phyloP scores from a whole-genome alignment of 768 basidiomycete species.

The Collybia mongolica region DNA sequence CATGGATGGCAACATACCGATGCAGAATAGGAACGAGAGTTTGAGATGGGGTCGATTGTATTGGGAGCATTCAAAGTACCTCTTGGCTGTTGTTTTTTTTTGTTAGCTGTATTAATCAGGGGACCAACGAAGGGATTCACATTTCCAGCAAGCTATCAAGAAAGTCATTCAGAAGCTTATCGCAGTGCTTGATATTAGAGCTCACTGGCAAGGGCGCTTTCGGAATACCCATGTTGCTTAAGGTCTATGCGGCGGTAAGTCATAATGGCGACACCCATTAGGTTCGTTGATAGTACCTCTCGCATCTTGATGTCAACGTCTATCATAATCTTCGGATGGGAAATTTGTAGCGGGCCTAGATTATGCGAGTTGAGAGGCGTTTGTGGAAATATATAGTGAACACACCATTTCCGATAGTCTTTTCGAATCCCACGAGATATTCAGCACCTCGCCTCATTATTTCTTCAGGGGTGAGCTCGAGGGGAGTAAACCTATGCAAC shows the following conservation, averaged over 20 bases:
- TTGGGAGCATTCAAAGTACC: not conserved
- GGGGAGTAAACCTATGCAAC: not conserved
- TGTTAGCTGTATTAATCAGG: not conserved
- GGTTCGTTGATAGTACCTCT: not conserved
- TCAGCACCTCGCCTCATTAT: not conserved
- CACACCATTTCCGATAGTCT: not conserved
- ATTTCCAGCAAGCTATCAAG: conserved; percentile 1
- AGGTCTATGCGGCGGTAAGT: not conserved
- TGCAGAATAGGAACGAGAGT: not conserved
- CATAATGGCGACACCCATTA: no score
- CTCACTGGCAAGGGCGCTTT: not conserved
- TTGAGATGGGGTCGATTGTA: not conserved
- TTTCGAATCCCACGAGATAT: not conserved
- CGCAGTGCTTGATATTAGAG: no score
- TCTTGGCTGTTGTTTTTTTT: not conserved
- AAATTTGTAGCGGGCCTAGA: not conserved
- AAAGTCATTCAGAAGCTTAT: no score
- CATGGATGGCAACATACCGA: not conserved
- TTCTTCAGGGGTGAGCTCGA: not conserved
- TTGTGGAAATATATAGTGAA: not conserved
- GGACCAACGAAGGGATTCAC: not conserved
- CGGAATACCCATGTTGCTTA: not conserved
- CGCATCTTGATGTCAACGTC: not conserved
- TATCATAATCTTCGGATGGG: not conserved
- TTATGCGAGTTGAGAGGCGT: not conserved